Conservation (phyloP, 179 eudicot genomes). For the Nepenthes alata region DNA sequence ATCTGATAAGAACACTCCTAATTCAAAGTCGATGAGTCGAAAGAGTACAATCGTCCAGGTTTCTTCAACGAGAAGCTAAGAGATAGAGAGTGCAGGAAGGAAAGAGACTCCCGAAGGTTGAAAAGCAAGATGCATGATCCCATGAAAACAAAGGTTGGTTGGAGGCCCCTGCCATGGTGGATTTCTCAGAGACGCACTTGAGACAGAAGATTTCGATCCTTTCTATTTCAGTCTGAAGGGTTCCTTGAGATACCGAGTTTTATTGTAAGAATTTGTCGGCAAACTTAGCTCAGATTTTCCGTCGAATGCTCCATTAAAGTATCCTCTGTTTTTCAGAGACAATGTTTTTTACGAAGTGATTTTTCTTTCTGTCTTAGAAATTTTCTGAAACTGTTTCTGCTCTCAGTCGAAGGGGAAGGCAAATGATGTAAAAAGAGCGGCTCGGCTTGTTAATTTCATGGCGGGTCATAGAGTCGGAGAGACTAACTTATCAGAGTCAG, state of each 20-base stretch:
- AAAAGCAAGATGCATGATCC: background rate
- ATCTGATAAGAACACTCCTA: background rate
- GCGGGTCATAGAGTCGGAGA: constrained; percentile 37
- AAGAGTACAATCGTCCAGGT: background rate
- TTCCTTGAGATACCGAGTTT: too few species aligned
- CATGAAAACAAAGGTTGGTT: background rate
- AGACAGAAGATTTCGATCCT: too few species aligned
- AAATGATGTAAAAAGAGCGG: background rate
- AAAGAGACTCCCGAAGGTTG: background rate
- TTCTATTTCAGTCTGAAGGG: too few species aligned
- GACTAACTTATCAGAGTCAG: constrained; percentile 29
- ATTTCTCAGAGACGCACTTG: too few species aligned
- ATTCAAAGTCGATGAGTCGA: background rate
- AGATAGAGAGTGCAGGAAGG: background rate
- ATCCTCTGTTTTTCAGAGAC: background rate
- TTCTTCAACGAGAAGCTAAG: constrained; percentile 2
- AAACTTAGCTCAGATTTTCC: background rate
- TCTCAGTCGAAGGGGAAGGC: background rate
- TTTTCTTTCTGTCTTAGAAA: background rate
- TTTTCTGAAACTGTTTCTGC: background rate
- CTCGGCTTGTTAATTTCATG: constrained; percentile 22
- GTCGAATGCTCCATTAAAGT: background rate
- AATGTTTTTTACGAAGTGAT: background rate
- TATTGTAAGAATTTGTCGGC: too few species aligned
- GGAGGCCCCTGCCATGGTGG: background rate